A percentile compares a stretch with the other conserved stretches of the same genome.
phyloP scores from a whole-genome alignment of 768 basidiomycete genomes.

The Podaxis sp. region DNA sequence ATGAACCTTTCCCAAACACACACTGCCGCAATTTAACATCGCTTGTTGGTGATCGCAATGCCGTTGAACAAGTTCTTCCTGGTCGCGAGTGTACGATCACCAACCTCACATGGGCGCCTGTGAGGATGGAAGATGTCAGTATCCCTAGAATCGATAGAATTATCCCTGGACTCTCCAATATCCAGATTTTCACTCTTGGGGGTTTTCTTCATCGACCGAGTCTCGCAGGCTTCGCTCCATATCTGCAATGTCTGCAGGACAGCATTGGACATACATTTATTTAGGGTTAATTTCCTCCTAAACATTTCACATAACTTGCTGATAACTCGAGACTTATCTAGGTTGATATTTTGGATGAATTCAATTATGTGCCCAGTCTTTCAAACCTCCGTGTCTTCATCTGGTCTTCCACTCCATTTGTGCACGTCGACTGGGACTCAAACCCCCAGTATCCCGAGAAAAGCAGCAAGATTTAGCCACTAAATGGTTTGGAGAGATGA shows the following conservation, averaged over 20 bases:
- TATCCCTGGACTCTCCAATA: neutral
- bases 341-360: neutral
- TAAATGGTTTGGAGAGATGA: neutral
- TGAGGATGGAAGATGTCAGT: neutral
- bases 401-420: neutral
- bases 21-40: neutral
- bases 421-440: neutral
- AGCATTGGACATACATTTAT: neutral
- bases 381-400: neutral
- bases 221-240: neutral
- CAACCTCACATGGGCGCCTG: neutral
- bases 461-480: neutral
- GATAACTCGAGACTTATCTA: neutral
- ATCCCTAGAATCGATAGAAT: neutral
- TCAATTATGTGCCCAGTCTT: neutral
- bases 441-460: neutral
- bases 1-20: neutral
- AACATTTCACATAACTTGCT: neutral
- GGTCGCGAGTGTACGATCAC: neutral
- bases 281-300: neutral
- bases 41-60: neutral
- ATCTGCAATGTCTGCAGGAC: neutral
- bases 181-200: neutral
- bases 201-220: neutral
- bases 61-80: neutral